Percentiles rank a stretch among this genome's conserved stretches.
phyloP scores from a whole-genome alignment of 116 monocot genomes.

The Papilionanthe hybrid region DNA sequence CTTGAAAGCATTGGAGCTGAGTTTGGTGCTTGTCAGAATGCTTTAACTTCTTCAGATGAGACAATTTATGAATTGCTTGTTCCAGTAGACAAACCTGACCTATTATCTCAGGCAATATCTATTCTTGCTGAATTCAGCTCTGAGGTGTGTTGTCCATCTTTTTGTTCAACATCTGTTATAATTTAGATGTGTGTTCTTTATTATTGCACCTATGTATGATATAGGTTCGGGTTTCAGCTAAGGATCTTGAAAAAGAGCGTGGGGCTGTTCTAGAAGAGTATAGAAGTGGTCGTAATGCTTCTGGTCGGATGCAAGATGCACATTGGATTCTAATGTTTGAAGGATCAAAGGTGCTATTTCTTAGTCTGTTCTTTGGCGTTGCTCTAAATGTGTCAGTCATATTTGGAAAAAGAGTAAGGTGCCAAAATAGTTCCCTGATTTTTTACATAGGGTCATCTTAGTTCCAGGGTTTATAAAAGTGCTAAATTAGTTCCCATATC shows the following conservation, averaged over 20 bases:
- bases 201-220: constrained; percentile 13
- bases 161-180: neutral
- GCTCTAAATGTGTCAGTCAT: neutral
- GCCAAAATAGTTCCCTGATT: too few relatives aligned
- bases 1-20: constrained; percentile 98
- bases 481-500: too few relatives aligned
- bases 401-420: neutral
- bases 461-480: too few relatives aligned
- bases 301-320: constrained; percentile 95
- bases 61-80: constrained; percentile 96
- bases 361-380: neutral
- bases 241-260: constrained; percentile 93
- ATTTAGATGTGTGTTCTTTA: neutral
- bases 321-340: constrained; percentile 92
- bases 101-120: constrained; percentile 88
- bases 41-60: constrained; percentile 91
- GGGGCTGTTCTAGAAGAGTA: constrained; percentile 96
- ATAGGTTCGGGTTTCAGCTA: constrained; percentile 73
- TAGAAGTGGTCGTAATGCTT: constrained; percentile 85
- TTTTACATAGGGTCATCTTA: too few relatives aligned
- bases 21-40: constrained; percentile 99
- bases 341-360: constrained; percentile 80
- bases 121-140: constrained; percentile 96
- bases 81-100: constrained; percentile 88
- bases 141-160: constrained; percentile 51